Conservation (phyloP, 139 green algal species). For the Klebsormidium nitens region DNA sequence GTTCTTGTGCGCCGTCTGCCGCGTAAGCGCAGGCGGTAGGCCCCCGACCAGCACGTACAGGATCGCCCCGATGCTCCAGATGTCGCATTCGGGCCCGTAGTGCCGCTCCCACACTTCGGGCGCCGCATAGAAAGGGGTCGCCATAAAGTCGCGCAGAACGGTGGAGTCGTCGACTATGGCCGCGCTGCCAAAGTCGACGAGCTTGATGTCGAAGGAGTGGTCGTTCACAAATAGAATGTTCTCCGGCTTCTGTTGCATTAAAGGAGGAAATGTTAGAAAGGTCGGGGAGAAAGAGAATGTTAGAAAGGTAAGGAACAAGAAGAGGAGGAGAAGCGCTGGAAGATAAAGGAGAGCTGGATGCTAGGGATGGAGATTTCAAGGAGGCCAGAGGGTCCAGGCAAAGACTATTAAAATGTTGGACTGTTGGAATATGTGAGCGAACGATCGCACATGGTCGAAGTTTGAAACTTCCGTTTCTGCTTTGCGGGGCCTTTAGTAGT, state of each 20-base stretch:
- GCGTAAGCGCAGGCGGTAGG: slow-evolving; percentile 10
- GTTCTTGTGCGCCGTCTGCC: slow-evolving; percentile 5
- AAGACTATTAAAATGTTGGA: no score
- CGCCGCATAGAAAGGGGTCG: slow-evolving; percentile 23
- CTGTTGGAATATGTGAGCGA: no score
- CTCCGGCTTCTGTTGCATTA: slow-evolving; percentile 25
- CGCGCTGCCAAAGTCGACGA: slow-evolving; percentile 23
- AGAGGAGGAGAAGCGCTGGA: no score
- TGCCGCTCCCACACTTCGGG: slow-evolving; percentile 11
- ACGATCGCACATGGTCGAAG: no score
- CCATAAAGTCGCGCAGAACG: slow-evolving; percentile 24
- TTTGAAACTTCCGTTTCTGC: no score
- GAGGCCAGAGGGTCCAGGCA: no score
- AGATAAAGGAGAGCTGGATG: no score
- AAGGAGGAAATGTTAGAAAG: no score
- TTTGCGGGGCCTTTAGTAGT: no score
- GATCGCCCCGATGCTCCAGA: slow-evolving; percentile 20
- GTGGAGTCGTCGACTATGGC: neutral
- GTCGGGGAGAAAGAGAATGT: no score
- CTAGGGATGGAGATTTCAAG: no score
- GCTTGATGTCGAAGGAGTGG: slow-evolving; percentile 20
- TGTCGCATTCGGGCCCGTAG: slow-evolving; percentile 10
- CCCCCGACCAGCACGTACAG: slow-evolving; percentile 21
- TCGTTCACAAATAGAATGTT: slow-evolving; percentile 8
- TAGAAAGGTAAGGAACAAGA: no score